phyloP scores from a whole-genome alignment of 2,329 filamentous ascomycete species.

The Fusarium clavum region DNA sequence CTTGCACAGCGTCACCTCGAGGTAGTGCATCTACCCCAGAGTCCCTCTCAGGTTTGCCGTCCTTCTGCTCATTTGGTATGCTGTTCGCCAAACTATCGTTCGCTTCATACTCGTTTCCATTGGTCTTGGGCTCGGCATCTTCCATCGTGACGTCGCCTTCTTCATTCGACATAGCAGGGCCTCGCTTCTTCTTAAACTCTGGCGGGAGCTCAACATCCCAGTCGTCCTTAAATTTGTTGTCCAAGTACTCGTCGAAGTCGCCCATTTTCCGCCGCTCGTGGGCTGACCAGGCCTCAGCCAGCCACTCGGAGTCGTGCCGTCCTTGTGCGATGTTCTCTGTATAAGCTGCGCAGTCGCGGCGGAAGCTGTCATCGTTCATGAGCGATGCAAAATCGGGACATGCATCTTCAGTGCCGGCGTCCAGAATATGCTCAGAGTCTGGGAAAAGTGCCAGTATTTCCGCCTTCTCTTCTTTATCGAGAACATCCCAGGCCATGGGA shows the following conservation, averaged over 20 bases:
- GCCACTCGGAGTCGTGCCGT: slow-evolving; percentile 65
- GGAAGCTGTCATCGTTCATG: slow-evolving; percentile 61
- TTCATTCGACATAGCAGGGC: neutral
- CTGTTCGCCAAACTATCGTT: slow-evolving; percentile 9
- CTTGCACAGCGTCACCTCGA: neutral
- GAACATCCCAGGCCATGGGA: slow-evolving; percentile 54
- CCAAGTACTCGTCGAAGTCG: slow-evolving; percentile 62
- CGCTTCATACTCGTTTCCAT: neutral
- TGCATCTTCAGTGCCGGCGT: slow-evolving; percentile 51
- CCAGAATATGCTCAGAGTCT: slow-evolving; percentile 53
- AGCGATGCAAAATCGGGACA: slow-evolving; percentile 58
- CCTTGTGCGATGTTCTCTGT: slow-evolving; percentile 60
- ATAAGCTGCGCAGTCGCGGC: slow-evolving; percentile 60
- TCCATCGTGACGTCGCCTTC: slow-evolving; percentile 32
- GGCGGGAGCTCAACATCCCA: slow-evolving; percentile 60
- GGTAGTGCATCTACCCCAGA: slow-evolving; percentile 6
- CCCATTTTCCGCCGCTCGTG: slow-evolving; percentile 62
- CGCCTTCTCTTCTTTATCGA: slow-evolving; percentile 49
- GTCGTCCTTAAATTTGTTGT: slow-evolving; percentile 58
- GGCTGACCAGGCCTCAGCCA: slow-evolving; percentile 63
- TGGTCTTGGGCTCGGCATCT: slow-evolving; percentile 1
- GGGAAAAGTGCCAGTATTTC: slow-evolving; percentile 56
- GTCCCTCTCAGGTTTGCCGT: neutral
- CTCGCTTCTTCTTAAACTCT: slow-evolving; percentile 43
- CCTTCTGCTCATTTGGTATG: neutral